These are phyloP conservation scores for Meyerozyma carpophila DNA, from an alignment of 1,139 yeast species.

Conservation along the genomic window DNA sequence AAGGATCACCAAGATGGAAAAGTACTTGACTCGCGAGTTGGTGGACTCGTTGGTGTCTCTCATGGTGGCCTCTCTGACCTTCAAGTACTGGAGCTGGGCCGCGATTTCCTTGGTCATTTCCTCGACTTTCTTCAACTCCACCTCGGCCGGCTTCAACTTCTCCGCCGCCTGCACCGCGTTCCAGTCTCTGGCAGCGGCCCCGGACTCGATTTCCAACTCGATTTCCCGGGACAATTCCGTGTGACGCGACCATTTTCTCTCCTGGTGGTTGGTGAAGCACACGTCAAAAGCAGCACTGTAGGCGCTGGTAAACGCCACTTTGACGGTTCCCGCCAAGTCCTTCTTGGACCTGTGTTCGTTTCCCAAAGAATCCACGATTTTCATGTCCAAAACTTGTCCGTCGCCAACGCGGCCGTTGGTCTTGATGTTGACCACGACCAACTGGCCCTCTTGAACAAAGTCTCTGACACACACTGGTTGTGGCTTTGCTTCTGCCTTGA, in stretches of 20 bases:
- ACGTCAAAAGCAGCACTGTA: constrained; percentile 83
- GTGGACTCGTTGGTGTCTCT: constrained; percentile 97
- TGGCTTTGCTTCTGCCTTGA: constrained; percentile 31
- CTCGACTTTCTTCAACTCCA: constrained; percentile 79
- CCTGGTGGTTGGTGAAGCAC: constrained; percentile 70
- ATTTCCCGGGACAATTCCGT: constrained; percentile 48
- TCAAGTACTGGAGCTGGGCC: constrained; percentile 74
- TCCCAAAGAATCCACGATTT: constrained; percentile 61
- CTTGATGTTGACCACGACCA: constrained; percentile 77
- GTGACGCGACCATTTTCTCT: constrained; percentile 26
- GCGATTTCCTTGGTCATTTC: constrained; percentile 78
- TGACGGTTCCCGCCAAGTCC: constrained; percentile 58
- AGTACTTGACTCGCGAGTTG: constrained; percentile 78
- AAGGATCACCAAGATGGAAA: constrained; percentile 63
- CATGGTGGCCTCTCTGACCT: constrained; percentile 81
- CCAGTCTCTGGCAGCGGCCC: constrained; percentile 98
- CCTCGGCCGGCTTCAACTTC: constrained; percentile 87
- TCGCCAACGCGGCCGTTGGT: constrained; percentile 75
- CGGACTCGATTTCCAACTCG: constrained; percentile 90
- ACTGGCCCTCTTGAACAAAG: constrained; percentile 75
- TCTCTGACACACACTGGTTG: constrained; percentile 74
- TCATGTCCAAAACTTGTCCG: constrained; percentile 70
- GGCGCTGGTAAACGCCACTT: constrained; percentile 80
- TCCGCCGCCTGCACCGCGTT: constrained; percentile 89
- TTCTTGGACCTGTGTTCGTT: constrained; percentile 65